These are phyloP conservation scores for Botrytis cinerea DNA, from an alignment of 2,329 filamentous ascomycete species.

Conservation along the genomic window DNA sequence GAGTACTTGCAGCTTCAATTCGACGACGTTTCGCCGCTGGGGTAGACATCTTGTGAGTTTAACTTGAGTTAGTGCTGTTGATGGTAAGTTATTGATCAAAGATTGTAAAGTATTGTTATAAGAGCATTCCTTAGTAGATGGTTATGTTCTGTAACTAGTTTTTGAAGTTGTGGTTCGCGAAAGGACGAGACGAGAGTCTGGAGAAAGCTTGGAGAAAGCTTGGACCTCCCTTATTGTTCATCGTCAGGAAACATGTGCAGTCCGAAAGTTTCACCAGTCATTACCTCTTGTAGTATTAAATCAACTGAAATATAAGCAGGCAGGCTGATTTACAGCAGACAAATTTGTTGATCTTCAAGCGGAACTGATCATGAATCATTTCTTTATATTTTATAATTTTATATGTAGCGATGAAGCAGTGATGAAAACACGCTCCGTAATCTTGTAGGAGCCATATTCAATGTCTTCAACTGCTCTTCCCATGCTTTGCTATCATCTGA, in stretches of 20 bases:
- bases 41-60: constrained; percentile 46
- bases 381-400: constrained; percentile 12
- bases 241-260: background rate
- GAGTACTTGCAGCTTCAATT: constrained; percentile 58
- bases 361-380: background rate
- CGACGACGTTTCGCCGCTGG: constrained; percentile 64
- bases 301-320: no score
- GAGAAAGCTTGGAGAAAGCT: background rate
- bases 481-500: constrained; percentile 10
- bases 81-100: constrained; percentile 35
- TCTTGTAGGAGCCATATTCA: background rate
- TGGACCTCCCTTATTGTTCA: background rate
- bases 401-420: constrained; percentile 16
- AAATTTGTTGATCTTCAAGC: background rate
- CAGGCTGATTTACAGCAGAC: background rate
- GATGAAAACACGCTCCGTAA: constrained; percentile 8
- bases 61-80: constrained; percentile 36
- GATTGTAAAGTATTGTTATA: constrained; percentile 28
- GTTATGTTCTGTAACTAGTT: background rate
- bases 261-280: background rate
- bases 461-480: constrained; percentile 14
- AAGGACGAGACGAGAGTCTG: background rate
- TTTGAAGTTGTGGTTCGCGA: background rate
- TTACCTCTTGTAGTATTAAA: background rate
- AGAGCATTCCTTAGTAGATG: background rate